These are phyloP conservation scores for Pyrrhoderma lamaoense DNA, from an alignment of 1,284 basidiomycete genomes.

Conservation along the genomic window DNA sequence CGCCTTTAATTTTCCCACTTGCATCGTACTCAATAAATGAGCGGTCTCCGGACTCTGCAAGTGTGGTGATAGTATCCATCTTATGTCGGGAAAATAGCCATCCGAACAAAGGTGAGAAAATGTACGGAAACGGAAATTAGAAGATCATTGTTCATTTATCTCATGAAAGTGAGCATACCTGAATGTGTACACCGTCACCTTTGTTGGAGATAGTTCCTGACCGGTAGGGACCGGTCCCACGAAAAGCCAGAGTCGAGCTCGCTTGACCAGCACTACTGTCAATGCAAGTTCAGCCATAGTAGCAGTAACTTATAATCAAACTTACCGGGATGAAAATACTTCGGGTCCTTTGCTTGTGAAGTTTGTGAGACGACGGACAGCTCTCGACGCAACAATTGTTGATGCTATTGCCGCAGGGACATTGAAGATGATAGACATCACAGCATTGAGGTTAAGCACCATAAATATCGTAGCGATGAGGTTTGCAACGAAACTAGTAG, in stretches of 20 bases:
- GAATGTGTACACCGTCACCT: conserved; percentile 17
- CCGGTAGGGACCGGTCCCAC: conserved; percentile 13
- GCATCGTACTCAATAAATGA: conserved; percentile 18
- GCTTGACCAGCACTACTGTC: conserved; percentile 14
- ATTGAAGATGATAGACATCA: conserved; percentile 70
- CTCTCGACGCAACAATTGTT: conserved; percentile 28
- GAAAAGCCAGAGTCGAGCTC: conserved; percentile 18
- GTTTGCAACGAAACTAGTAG: conserved; percentile 54
- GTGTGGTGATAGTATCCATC: conserved; percentile 18
- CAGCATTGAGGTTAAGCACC: conserved; percentile 61
- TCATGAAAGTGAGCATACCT: conserved; percentile 7
- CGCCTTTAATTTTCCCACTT: conserved; percentile 14
- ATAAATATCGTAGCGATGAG: conserved; percentile 67
- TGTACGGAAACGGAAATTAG: not conserved
- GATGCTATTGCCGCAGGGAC: conserved; percentile 64
- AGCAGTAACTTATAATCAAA: not conserved
- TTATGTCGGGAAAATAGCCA: not conserved
- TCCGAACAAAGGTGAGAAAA: not conserved
- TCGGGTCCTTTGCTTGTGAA: conserved; percentile 18
- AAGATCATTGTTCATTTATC: not conserved
- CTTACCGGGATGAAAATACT: conserved; percentile 17
- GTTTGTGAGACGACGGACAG: conserved; percentile 18
- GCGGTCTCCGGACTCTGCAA: conserved; percentile 13
- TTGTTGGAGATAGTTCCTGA: conserved; percentile 9
- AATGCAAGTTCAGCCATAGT: not conserved